A percentile compares a stretch with the other conserved stretches of the same genome.
phyloP scores from a whole-genome alignment of 163 green algal species.

The Botryococcus braunii region DNA sequence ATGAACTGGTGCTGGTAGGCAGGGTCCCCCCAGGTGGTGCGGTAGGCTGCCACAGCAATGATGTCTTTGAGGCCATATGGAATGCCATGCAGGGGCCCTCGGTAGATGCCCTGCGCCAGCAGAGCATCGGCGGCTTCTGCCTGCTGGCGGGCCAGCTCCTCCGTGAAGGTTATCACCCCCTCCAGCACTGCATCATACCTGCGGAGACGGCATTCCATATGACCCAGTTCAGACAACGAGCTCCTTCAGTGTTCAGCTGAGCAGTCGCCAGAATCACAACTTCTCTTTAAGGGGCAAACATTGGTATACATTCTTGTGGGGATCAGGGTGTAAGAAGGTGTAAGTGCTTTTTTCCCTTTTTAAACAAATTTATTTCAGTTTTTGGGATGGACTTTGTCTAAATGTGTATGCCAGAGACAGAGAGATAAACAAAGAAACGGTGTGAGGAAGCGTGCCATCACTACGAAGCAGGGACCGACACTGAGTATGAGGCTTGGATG shows the following conservation, averaged over 20 bases:
- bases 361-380: too few relatives aligned
- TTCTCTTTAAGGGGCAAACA: too few relatives aligned
- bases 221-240: neutral
- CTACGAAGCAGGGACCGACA: neutral
- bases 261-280: too few relatives aligned
- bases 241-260: neutral
- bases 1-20: slow-evolving; percentile 18
- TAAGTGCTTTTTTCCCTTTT: too few relatives aligned
- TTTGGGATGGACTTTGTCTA: too few relatives aligned
- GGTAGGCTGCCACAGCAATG: slow-evolving; percentile 23
- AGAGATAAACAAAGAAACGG: neutral
- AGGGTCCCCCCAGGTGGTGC: slow-evolving; percentile 23
- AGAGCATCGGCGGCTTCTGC: slow-evolving; percentile 17
- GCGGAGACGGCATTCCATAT: neutral
- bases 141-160: slow-evolving; percentile 16
- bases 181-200: slow-evolving; percentile 23
- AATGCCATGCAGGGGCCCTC: slow-evolving; percentile 27
- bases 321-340: too few relatives aligned
- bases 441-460: neutral
- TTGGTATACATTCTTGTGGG: too few relatives aligned
- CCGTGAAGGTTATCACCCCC: slow-evolving; percentile 26
- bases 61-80: slow-evolving; percentile 34
- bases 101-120: slow-evolving; percentile 18
- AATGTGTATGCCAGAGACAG: neutral
- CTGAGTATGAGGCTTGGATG: neutral